Evolutionary conservation across 1,284 basidiomycete genomes (phyloP), one percentile per base, ranked within the genome.

Genomic region (Apiotrichum sp.): DNA sequence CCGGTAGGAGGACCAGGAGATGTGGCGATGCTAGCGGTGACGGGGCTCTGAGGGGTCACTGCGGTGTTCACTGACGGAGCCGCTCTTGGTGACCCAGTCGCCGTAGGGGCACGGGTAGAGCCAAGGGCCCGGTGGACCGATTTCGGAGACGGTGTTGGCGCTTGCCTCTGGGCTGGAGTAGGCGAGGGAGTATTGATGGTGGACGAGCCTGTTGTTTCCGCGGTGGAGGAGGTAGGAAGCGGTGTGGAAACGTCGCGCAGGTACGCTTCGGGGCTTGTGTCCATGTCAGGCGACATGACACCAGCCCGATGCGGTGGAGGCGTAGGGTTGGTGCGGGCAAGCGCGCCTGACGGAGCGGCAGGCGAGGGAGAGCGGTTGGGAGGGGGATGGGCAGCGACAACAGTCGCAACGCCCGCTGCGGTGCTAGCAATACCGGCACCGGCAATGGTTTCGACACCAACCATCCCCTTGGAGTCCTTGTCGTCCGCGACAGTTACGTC

Each of bases 1-100:
- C 16, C 77, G 75, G 63, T 78, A 77, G 58, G 78, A 77, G 34
- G 77, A 78, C 59, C 79, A 77, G 69, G 78, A 33, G 50, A 34
- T 16, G 50, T 52, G 8, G 22, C 29, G 8, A 32, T 40, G 7
- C 0, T 58, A 52, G 36, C 38, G 42, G 9, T 50, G 51, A 6
- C 49, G 41, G 14, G 45, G 41, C 46, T 55, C 57, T 9, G 44
- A 41, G 40, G 40, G 8, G 40, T 41, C n/a, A n/a, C n/a, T n/a
- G n/a, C n/a, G n/a, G n/a, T n/a, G n/a, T n/a, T n/a, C n/a, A n/a
- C n/a, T n/a, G n/a, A n/a, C n/a, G n/a, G n/a, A n/a, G n/a, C n/a
- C n/a, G n/a, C n/a, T n/a, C n/a, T n/a, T n/a, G n/a, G n/a, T n/a
- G n/a, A n/a, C n/a, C n/a, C n/a, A n/a, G n/a, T n/a, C 36, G 36